Percentiles rank a stretch among this genome's conserved stretches.
Conservation (phyloP, 768 basidiomycete genomes). For the Lentinula guzmanii region DNA sequence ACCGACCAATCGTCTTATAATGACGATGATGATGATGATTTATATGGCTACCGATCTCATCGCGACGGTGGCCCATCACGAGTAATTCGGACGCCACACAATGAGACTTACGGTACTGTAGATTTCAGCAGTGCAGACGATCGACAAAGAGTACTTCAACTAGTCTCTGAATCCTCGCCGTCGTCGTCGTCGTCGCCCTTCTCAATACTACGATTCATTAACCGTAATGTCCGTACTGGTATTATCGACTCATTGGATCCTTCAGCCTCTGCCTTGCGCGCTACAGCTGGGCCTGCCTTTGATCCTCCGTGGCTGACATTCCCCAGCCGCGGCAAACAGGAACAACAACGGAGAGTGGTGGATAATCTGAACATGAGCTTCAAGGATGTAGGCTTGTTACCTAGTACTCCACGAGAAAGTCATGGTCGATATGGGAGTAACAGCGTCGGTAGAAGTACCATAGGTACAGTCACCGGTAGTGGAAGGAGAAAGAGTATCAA, state of each 20-base stretch:
- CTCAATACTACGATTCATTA: background rate
- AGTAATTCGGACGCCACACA: constrained; percentile 51
- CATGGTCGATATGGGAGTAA: background rate
- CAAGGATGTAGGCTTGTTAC: constrained; percentile 73
- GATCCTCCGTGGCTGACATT: constrained; percentile 60
- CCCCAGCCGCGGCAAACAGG: constrained; percentile 57
- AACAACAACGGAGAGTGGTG: constrained; percentile 63
- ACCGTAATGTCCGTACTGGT: background rate
- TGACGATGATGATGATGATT: constrained; percentile 3
- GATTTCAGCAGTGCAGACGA: constrained; percentile 43
- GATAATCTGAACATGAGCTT: constrained; percentile 70
- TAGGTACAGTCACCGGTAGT: constrained; percentile 15
- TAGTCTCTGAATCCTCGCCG: background rate
- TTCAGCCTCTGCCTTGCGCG: background rate
- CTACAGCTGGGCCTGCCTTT: constrained; percentile 1
- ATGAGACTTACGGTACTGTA: constrained; percentile 55
- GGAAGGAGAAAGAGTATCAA: constrained; percentile 19
- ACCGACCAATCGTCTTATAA: background rate
- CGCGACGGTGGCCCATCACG: constrained; percentile 21
- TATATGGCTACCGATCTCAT: background rate
- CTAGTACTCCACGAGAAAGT: constrained; percentile 28
- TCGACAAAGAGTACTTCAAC: constrained; percentile 21
- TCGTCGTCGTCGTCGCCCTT: background rate
- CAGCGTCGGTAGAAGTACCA: constrained; percentile 8
- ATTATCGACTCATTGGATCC: constrained; percentile 1